phyloP scores from a whole-genome alignment of 2,329 filamentous ascomycete genomes.

The Chaetothyriales sp. region DNA sequence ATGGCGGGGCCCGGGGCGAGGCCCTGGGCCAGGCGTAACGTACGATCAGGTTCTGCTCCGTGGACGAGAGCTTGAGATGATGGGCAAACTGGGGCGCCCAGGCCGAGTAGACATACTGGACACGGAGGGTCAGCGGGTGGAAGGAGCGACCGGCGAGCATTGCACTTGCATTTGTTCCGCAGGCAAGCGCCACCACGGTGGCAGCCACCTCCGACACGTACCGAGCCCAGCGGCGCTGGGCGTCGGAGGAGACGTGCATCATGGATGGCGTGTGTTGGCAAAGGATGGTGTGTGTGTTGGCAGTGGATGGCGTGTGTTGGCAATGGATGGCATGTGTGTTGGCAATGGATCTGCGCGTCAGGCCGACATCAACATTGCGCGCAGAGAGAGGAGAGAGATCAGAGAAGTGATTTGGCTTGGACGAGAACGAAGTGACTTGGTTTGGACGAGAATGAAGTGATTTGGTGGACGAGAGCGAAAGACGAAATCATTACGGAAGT shows the following conservation, averaged over 20 bases:
- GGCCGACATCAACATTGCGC: too few species aligned
- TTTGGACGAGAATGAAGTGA: too few species aligned
- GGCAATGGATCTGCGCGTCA: too few species aligned
- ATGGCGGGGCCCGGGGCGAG: too few species aligned
- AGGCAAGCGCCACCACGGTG: conserved; percentile 71
- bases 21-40: conserved; percentile 20
- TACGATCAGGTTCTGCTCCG: conserved; percentile 82
- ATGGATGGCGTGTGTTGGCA: not conserved
- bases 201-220: conserved; percentile 74
- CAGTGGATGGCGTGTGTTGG: not conserved
- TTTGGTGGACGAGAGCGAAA: too few species aligned
- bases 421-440: too few species aligned
- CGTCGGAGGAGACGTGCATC: conserved; percentile 8
- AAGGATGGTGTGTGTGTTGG: not conserved
- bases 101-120: conserved; percentile 90
- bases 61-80: conserved; percentile 74
- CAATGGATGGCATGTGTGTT: too few species aligned
- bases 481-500: too few species aligned
- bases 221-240: conserved; percentile 38
- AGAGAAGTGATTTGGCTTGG: too few species aligned
- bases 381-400: too few species aligned
- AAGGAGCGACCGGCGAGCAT: not conserved
- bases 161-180: conserved; percentile 70
- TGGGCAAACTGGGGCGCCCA: conserved; percentile 95
- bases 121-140: not conserved